Percentiles rank a stretch among this genome's conserved stretches.
These are phyloP conservation scores for Ogataea zsoltii DNA, from an alignment of 805 yeast genomes.

Conservation along the genomic window DNA sequence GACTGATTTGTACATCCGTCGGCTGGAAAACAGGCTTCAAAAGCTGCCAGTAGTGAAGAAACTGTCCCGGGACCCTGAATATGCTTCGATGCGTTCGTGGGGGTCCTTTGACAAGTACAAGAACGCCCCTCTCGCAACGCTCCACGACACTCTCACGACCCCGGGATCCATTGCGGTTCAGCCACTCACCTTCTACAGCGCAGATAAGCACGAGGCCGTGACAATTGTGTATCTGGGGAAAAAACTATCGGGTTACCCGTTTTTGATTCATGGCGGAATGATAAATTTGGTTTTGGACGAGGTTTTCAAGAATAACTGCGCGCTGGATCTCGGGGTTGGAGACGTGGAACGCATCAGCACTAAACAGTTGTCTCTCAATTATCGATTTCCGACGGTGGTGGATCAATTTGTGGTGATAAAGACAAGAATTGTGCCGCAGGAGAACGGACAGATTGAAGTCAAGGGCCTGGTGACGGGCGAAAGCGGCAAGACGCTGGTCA, in stretches of 20 bases:
- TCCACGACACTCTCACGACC: conserved; percentile 53
- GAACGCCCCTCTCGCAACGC: conserved; percentile 30
- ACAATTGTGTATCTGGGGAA: conserved; percentile 77
- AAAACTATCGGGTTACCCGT: conserved; percentile 82
- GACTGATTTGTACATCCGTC: conserved; percentile 22
- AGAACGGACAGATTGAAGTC: conserved; percentile 41
- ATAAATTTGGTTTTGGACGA: conserved; percentile 81
- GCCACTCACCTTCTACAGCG: conserved; percentile 67
- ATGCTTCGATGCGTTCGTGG: conserved; percentile 42
- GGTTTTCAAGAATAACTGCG: conserved; percentile 47
- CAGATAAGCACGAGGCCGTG: conserved; percentile 55
- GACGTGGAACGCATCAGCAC: conserved; percentile 46
- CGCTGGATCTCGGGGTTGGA: conserved; percentile 27
- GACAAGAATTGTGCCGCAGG: conserved; percentile 39
- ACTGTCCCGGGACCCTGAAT: conserved; percentile 41
- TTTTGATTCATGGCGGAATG: conserved; percentile 86
- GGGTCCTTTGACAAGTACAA: conserved; percentile 44
- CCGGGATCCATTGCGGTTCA: conserved; percentile 82
- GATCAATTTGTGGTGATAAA: conserved; percentile 72
- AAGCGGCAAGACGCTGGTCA: conserved; percentile 53
- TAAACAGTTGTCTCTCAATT: conserved; percentile 48
- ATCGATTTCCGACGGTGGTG: conserved; percentile 74
- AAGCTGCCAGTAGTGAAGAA: conserved; percentile 52
- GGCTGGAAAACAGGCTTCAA: conserved; percentile 49
- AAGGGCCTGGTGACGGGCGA: conserved; percentile 55